Conservation (phyloP, 1,284 basidiomycete genomes). For the Heimioporus retisporus region DNA sequence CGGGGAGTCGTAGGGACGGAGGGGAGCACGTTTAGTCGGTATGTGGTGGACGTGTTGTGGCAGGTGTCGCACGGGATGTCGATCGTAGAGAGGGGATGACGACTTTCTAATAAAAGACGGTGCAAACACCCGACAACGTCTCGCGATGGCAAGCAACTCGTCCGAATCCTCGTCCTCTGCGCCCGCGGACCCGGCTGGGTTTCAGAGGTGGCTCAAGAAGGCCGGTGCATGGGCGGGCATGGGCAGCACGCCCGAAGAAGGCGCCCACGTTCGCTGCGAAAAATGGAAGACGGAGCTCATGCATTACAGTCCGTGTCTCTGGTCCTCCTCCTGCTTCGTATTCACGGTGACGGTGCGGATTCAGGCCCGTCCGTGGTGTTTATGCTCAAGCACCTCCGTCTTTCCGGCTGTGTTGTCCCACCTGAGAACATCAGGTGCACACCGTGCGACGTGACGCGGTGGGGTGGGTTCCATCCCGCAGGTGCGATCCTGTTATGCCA, state of each 20-base stretch:
- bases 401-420: constrained; percentile 75
- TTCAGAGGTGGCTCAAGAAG: constrained; percentile 55
- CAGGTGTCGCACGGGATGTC: constrained; percentile 61
- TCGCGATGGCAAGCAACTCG: constrained; percentile 25
- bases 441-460: constrained; percentile 79
- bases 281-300: constrained; percentile 62
- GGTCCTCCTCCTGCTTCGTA: constrained; percentile 19
- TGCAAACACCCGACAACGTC: no score
- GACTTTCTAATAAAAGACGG: no score
- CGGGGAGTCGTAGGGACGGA: constrained; percentile 71
- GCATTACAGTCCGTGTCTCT: constrained; percentile 55
- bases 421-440: constrained; percentile 83
- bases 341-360: constrained; percentile 10
- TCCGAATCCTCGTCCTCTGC: constrained; percentile 34
- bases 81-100: constrained; percentile 63
- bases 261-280: constrained; percentile 53
- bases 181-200: constrained; percentile 40
- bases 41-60: constrained; percentile 75
- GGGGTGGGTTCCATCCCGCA: constrained; percentile 88
- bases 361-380: constrained; percentile 88
- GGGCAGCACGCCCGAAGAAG: constrained; percentile 51
- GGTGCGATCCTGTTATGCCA: constrained; percentile 88
- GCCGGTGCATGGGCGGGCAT: constrained; percentile 55
- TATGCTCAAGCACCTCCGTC: constrained; percentile 88
- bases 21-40: constrained; percentile 79